These are phyloP conservation scores for Colletotrichum spinosum DNA, from an alignment of 2,329 filamentous ascomycete species.

Conservation along the genomic window DNA sequence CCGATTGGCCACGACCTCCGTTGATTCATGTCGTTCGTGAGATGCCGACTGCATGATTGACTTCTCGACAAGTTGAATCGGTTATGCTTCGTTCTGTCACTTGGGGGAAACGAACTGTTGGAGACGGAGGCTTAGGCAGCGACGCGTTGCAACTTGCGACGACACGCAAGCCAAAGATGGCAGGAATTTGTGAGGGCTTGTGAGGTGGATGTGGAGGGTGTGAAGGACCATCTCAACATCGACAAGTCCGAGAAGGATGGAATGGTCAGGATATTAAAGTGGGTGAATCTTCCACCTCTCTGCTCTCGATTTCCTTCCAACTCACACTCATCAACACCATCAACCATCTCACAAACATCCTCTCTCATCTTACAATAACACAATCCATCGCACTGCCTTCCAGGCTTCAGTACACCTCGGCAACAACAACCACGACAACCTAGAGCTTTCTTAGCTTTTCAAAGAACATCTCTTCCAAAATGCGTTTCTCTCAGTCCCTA, in stretches of 20 bases:
- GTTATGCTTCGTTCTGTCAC: slow-evolving; percentile 13
- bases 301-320: not conserved
- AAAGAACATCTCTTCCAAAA: slow-evolving; percentile 1
- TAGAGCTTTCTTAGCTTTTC: not conserved
- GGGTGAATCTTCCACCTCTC: not conserved
- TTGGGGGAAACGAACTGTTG: slow-evolving; percentile 23
- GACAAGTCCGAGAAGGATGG: too few relatives aligned
- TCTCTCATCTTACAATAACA: not conserved
- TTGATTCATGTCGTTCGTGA: not conserved
- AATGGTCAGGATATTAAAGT: not conserved
- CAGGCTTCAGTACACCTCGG: not conserved
- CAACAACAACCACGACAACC: not conserved
- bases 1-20: slow-evolving; percentile 1
- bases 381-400: not conserved
- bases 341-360: slow-evolving; percentile 5
- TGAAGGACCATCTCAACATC: too few relatives aligned
- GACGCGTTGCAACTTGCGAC: slow-evolving; percentile 5
- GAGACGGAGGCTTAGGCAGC: slow-evolving; percentile 7
- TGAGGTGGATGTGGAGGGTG: not conserved
- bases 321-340: slow-evolving; percentile 9
- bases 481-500: slow-evolving; percentile 35
- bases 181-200: not conserved
- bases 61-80: not conserved
- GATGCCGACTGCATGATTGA: slow-evolving; percentile 27
- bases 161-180: not conserved